These are phyloP conservation scores for Coemansia sp. DNA, from an alignment of 192 early-diverging fungal species.

Conservation along the genomic window DNA sequence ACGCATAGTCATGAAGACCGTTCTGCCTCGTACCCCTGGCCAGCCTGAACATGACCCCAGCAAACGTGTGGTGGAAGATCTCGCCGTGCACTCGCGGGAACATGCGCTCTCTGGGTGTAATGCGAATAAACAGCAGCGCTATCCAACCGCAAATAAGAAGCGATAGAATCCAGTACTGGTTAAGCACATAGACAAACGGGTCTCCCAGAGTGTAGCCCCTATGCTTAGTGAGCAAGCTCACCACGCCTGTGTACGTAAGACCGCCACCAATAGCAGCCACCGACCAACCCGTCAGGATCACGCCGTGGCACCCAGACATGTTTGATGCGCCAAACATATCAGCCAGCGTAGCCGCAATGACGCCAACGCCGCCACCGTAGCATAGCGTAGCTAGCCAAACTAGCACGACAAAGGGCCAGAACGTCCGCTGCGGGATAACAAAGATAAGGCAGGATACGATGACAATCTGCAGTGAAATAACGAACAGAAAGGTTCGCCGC, in stretches of 20 bases:
- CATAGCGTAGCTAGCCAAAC: conserved; percentile 70
- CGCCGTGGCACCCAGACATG: conserved; percentile 73
- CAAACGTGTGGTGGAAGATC: conserved; percentile 60
- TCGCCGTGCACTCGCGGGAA: conserved; percentile 68
- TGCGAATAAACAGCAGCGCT: conserved; percentile 63
- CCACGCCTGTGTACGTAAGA: conserved; percentile 68
- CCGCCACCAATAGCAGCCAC: conserved; percentile 75
- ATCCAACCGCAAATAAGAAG: conserved; percentile 65
- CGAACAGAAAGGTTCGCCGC: conserved; percentile 69
- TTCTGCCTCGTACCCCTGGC: conserved; percentile 46
- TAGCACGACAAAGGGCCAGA: conserved; percentile 64
- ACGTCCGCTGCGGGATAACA: conserved; percentile 60
- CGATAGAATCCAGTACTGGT: conserved; percentile 75
- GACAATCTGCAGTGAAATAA: conserved; percentile 63
- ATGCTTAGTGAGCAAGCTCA: conserved; percentile 49
- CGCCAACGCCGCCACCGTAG: conserved; percentile 79
- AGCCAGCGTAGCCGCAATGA: conserved; percentile 75
- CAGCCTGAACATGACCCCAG: conserved; percentile 60
- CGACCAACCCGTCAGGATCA: conserved; percentile 81
- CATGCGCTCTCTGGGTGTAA: conserved; percentile 67
- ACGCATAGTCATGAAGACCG: conserved; percentile 52
- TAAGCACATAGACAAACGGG: conserved; percentile 61
- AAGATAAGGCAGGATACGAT: conserved; percentile 65
- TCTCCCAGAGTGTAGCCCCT: conserved; percentile 57
- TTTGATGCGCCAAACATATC: conserved; percentile 86